Percentiles rank a stretch among this genome's conserved stretches.
Conservation (phyloP, 2,329 filamentous ascomycete genomes). For the Trichoderma guizhouense region DNA sequence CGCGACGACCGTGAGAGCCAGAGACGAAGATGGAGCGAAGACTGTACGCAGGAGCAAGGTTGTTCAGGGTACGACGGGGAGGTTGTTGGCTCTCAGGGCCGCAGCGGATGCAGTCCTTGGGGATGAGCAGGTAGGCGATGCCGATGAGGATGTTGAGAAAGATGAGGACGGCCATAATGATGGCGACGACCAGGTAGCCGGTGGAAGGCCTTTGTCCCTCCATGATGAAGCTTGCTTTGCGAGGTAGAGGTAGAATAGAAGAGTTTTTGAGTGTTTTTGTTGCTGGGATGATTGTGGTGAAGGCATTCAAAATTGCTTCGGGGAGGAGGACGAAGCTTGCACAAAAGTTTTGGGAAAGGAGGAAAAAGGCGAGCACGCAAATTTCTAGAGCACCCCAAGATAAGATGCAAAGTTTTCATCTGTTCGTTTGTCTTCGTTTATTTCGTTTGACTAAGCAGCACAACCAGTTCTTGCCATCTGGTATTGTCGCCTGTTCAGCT, state of each 20-base stretch:
- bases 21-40: background rate
- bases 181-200: conserved; percentile 12
- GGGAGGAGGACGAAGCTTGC: background rate
- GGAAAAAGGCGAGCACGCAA: background rate
- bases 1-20: background rate
- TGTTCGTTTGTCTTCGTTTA: background rate
- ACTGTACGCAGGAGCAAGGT: background rate
- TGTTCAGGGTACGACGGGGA: background rate
- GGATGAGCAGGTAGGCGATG: background rate
- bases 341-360: background rate
- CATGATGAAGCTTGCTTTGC: background rate
- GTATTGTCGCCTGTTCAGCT: background rate
- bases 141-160: conserved; percentile 18
- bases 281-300: background rate
- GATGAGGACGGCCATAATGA: conserved; percentile 16
- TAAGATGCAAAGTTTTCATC: background rate
- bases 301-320: background rate
- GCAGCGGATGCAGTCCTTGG: background rate
- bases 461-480: background rate
- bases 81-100: background rate
- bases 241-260: background rate
- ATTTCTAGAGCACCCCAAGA: background rate
- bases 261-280: background rate
- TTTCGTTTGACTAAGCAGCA: background rate
- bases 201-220: background rate